These are phyloP conservation scores for Aspergillus fischeri DNA, from an alignment of 2,329 filamentous ascomycete genomes.

Conservation along the genomic window DNA sequence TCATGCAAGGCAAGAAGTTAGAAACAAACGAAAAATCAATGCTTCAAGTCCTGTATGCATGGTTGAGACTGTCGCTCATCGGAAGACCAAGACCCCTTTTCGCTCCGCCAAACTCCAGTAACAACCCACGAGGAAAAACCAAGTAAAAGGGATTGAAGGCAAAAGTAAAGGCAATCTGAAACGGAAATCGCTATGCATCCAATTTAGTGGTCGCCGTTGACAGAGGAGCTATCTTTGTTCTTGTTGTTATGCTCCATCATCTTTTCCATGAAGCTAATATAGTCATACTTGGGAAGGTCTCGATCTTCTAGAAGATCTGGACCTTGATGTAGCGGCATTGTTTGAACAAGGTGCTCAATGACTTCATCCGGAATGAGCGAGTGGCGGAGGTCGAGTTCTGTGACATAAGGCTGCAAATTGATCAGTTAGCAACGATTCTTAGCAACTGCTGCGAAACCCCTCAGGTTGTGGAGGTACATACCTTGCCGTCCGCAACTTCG, in stretches of 20 bases:
- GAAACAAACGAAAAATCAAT: constrained; percentile 14
- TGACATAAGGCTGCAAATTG: constrained; percentile 72
- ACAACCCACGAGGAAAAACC: constrained; percentile 14
- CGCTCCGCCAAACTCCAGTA: constrained; percentile 23
- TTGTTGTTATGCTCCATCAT: constrained; percentile 53
- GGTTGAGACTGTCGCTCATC: constrained; percentile 17
- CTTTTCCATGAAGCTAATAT: constrained; percentile 94
- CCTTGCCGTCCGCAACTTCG: constrained; percentile 95
- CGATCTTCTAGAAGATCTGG: constrained; percentile 83
- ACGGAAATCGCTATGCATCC: constrained; percentile 10
- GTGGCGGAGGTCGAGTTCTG: constrained; percentile 92
- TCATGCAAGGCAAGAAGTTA: constrained; percentile 17
- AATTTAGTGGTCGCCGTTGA: constrained; percentile 17
- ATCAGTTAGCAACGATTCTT: constrained; percentile 5
- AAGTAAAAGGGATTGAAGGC: constrained; percentile 9
- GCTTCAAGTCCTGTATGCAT: constrained; percentile 27
- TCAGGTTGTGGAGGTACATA: constrained; percentile 28
- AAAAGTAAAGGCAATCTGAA: constrained; percentile 16
- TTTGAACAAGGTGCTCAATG: constrained; percentile 83
- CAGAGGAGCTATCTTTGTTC: constrained; percentile 18
- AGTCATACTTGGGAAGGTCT: constrained; percentile 85
- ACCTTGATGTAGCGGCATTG: constrained; percentile 79
- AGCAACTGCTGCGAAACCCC: background rate
- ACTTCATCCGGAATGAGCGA: constrained; percentile 94
- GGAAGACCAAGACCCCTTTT: constrained; percentile 15